Evolutionary conservation across 805 yeast genomes (phyloP), one percentile per base, ranked within the genome.

Genomic region (Lipomyces mesembrius): DNA sequence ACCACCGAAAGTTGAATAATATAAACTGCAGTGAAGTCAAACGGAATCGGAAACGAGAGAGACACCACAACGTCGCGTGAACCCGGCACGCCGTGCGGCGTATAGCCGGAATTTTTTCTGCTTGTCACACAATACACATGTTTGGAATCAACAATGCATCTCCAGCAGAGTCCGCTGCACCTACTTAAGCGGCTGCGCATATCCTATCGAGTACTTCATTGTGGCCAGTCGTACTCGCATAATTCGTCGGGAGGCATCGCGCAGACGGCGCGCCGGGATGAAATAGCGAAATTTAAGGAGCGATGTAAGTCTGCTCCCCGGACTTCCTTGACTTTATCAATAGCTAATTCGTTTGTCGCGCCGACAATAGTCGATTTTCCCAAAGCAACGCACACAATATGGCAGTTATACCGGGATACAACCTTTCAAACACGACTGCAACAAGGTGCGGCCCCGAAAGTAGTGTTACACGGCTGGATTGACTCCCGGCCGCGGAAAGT

Each of bases 401-500:
- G 71, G 8, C 58, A 69, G 57, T 27, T 61, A 11, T 60, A 63
- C 55, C 63, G 14, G 57, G 67, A 69, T 56, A 49, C 61, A 25
- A 43, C 11, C 9, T 3, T 43, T 43, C 49, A 43, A 43, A 43
- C 8, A 25, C 49, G n/a, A 17, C 49, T 43, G 20, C 22, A n/a
- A 5, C n/a, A 43, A 2, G 49, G 20, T 22, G 11, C 55, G 34
- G 7, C n/a, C n/a, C 32, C 46, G 20, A 43, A 66, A 2, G 71
- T 76, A 14, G 83, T 89, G 1, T 71, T 94, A 7, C 86, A 91
- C 69, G 98, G 99, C 0, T 95, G 97, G 92, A 83, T 94, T 20
- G 87, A 91, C 73, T 81, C 84, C 27, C 87, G 88, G 70, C 95
- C 97, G 0, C 83, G 88, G 62, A 85, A 86, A 62, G 79, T 90